Base-by-base conservation (phyloP, 345 rosid genomes). In the Draba incana region DNA sequence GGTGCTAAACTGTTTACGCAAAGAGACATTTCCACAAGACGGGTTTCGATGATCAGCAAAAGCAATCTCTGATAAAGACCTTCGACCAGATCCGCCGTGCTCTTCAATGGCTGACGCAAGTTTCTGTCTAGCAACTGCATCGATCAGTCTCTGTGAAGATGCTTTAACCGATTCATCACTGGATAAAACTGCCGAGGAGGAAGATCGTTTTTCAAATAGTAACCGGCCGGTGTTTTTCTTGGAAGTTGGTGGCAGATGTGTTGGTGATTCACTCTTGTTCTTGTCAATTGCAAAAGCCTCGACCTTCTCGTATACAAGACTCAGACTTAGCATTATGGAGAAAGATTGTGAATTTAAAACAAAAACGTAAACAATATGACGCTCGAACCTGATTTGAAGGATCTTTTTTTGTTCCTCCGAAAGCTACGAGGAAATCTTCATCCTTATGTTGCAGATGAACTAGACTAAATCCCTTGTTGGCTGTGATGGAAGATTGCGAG, bases 391-490 rank as follows among this genome's bases (percentile, higher is more conserved):
- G 98, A 79, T 91, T 86, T n/a, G 93, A 87, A 33, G 87, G 89
- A 75, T 94, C 98, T 76, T 91, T 94, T 75, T 69, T 88, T 28
- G 69, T 75, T 62, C 99, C 99, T 62, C 99, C 96, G 57, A 94
- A 94, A 37, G 99, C 95, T 78, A 94, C 92, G 9, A 94, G 99
- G 72, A 84, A 82, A 78, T 89, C 96, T 74, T 87, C 89, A 54
- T 87, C 99, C 77, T 89, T 91, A 82, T 91, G 95, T 70, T 86
- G 92, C 69, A 85, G 86, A 68, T 84, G 88, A 62, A 87, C 96
- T 52, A 94, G 79, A 77, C 95, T 91, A 74, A 94, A 91, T 48
- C 99, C 99, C 96, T 89, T 91, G 82, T 85, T 87, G 23, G 84
- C 60, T 46, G 89, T 82, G 46, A 87, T 81, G 25, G 96, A 91